Evolutionary conservation across 2,329 filamentous ascomycete genomes (phyloP), one percentile per base, ranked within the genome.

Genomic region (Amesomyces nigricolor): DNA sequence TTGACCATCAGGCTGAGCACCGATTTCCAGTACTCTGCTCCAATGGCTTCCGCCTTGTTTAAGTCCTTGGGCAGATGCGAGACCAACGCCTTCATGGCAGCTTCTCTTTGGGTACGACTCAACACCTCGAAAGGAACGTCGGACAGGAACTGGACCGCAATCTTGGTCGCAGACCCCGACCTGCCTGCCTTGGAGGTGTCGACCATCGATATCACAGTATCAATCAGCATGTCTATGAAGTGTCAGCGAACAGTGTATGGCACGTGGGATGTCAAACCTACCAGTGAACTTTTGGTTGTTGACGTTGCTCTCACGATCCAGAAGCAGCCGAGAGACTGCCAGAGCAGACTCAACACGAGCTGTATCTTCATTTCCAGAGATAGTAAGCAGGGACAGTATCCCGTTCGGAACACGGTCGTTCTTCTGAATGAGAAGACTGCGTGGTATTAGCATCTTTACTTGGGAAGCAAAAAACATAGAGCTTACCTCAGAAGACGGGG

Each of bases 1-100:
- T 78, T 81, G 2, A 72, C 65, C 59, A 75, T 72, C 47, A 82
- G 61, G 17, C 73, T 71, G 6, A 82, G 66, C 5, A 77, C 62
- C 9, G 69, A 56, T 48, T 68, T 71, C 68, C 71, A 74, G 9
- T 63, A 57, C 1, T 59, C 59, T 10, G 56, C 9, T 11, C 46
- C 54, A 11, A 48, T 16, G 4, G 51, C 32, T 14, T 52, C 51
- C 14, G 32, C 43, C n/a, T 61, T 61, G 10, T 58, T 53, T 5
- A 35, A 44, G 6, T 55, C 54, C 22, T 26, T 30, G 10, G 58
- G 48, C 11, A 63, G n/a, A 30, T 59, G 57, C 2, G 58, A 47
- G 13, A 60, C 46, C 16, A 63, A 51, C 4, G 51, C 37, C 47
- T 57, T 58, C 64, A 66, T 66, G 2, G 37, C 37, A 2, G 59